Evolutionary conservation across 1,139 yeast genomes (phyloP).

Genomic region (Yamadazyma sp.): DNA sequence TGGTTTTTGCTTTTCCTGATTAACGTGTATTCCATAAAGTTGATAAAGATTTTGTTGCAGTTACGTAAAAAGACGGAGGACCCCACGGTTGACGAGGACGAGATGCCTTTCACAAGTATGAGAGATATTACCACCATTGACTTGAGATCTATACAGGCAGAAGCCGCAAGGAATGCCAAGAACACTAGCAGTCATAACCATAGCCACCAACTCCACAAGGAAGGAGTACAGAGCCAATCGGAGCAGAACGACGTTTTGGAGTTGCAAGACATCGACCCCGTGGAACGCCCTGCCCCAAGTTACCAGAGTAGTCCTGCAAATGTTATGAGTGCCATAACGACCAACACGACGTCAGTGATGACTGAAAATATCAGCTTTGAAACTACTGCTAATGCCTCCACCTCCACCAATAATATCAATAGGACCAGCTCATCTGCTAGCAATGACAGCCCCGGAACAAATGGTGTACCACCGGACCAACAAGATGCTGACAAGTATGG

Average conservation of each 20-base stretch:
- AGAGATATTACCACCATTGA: conserved; percentile 35
- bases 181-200: background rate
- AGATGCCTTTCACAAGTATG: conserved; percentile 25
- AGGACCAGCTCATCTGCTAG: background rate
- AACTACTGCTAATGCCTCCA: background rate
- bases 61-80: conserved; percentile 16
- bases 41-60: conserved; percentile 23
- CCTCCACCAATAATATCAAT: no score
- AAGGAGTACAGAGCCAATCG: background rate
- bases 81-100: conserved; percentile 6
- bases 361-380: background rate
- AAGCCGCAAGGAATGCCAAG: conserved; percentile 9
- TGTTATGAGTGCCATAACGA: conserved; percentile 4
- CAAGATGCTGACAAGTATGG: conserved; percentile 5
- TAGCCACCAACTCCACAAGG: background rate
- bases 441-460: background rate
- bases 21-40: conserved; percentile 38
- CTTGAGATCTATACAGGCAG: conserved; percentile 19
- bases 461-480: conserved; percentile 1
- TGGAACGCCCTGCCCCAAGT: conserved; percentile 3
- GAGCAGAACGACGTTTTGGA: conserved; percentile 4
- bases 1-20: conserved; percentile 52
- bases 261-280: conserved; percentile 5
- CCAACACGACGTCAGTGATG: background rate
- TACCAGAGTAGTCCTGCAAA: conserved; percentile 4